These are phyloP conservation scores for Tieghemostelium lacteum DNA, from an alignment of 78 protist species.

Conservation along the genomic window DNA sequence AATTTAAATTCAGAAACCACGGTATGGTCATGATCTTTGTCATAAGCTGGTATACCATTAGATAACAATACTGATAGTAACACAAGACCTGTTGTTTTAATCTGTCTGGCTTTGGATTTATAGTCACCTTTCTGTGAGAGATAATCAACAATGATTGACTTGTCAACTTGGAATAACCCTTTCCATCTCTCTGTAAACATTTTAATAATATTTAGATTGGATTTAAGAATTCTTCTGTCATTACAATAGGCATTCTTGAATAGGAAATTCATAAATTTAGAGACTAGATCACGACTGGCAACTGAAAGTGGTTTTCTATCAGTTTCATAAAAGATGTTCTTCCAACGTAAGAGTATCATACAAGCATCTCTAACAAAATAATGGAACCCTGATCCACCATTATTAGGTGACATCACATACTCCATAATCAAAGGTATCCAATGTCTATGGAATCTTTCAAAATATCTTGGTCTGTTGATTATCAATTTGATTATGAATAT, in stretches of 20 bases:
- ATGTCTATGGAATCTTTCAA: constrained; percentile 38
- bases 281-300: background rate
- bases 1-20: constrained; percentile 45
- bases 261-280: constrained; percentile 50
- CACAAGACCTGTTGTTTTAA: constrained; percentile 40
- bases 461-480: constrained; percentile 74
- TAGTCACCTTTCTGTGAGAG: constrained; percentile 21
- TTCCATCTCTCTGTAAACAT: constrained; percentile 73
- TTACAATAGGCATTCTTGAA: constrained; percentile 32
- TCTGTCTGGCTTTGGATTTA: constrained; percentile 47
- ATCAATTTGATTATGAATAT: constrained; percentile 74
- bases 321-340: constrained; percentile 12
- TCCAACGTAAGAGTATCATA: constrained; percentile 42
- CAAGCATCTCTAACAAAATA: constrained; percentile 82
- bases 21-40: background rate
- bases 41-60: constrained; percentile 59
- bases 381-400: constrained; percentile 79
- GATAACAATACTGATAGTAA: constrained; percentile 52
- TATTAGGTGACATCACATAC: constrained; percentile 1
- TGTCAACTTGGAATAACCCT: constrained; percentile 27
- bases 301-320: background rate
- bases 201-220: constrained; percentile 67
- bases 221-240: constrained; percentile 41
- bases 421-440: constrained; percentile 68
- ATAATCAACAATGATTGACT: constrained; percentile 14